phyloP scores from a whole-genome alignment of 2,329 filamentous ascomycete genomes.

The Periconia digitata region DNA sequence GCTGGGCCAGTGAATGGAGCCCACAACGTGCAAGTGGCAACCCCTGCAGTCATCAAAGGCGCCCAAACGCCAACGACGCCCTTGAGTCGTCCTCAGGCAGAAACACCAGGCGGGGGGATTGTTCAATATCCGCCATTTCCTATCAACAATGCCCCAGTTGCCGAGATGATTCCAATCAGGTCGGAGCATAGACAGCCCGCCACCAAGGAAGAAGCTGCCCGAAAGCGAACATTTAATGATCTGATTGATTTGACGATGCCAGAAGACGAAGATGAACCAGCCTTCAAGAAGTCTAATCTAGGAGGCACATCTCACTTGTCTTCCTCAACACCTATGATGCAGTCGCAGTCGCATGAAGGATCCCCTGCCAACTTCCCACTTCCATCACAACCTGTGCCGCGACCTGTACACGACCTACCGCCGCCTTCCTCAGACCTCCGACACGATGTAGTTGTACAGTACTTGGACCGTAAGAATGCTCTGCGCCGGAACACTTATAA shows the following conservation, averaged over 20 bases:
- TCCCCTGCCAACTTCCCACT: conserved; percentile 24
- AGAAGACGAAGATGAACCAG: conserved; percentile 45
- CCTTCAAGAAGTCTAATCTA: conserved; percentile 33
- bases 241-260: conserved; percentile 57
- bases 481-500: conserved; percentile 58
- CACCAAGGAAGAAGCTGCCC: conserved; percentile 58
- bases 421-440: conserved; percentile 18
- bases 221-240: conserved; percentile 57
- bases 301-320: conserved; percentile 15
- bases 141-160: conserved; percentile 22
- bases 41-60: conserved; percentile 7
- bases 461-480: conserved; percentile 51
- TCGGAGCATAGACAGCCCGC: conserved; percentile 37
- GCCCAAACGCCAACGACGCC: conserved; percentile 19
- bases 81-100: conserved; percentile 5
- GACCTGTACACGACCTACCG: conserved; percentile 8
- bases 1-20: conserved; percentile 10
- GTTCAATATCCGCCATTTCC: conserved; percentile 18
- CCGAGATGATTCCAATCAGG: conserved; percentile 34
- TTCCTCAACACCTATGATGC: conserved; percentile 11
- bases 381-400: conserved; percentile 12
- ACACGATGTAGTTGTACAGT: conserved; percentile 43
- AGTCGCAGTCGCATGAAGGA: conserved; percentile 17
- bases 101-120: conserved; percentile 13
- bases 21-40: background rate